Evolutionary conservation across 2,329 filamentous ascomycete genomes (phyloP), one percentile per base, ranked within the genome.

Genomic region (Penicillium decumbens): DNA sequence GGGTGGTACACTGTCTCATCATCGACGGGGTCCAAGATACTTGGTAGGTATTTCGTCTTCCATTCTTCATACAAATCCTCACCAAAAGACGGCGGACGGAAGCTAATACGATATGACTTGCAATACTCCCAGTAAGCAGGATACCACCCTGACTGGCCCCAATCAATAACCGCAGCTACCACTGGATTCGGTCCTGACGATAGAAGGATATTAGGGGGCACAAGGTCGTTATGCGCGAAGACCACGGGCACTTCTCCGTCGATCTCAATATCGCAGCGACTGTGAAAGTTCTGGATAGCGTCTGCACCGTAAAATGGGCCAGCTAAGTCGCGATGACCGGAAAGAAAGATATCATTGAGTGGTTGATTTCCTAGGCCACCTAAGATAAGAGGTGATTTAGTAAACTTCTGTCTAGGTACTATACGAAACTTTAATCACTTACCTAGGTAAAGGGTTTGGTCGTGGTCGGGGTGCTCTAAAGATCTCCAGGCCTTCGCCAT

Each of bases 91-190:
- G 60, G 45, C 20, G 57, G 47, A 44, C 57, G 9, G 9, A 59
- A 0, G 6, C 55, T 55, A 20, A 67, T 56, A 2, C 59, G 53
- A 25, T 58, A 58, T 35, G 58, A 56, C 50, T 65, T 66, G 51
- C 58, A 66, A 57, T 62, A 64, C 54, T 65, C 63, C 64, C 60
- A 67, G 52, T 66, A 67, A 9, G 61, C 55, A 33, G 60, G 60
- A 56, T 67, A 66, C 63, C 62, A 67, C 9, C 64, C 64, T 27
- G 57, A 43, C 48, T 67, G 63, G 28, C 39, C 59, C 61, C 60
- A 66, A 45, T 65, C 64, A 49, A 68, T 53, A 24, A 67, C 27
- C 4, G 58, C 61, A 29, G 54, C 56, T 29, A 66, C 10, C 44
- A 39, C 41, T 29, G 32, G 32, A 20, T 35, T 15, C 15, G 32